Conservation (phyloP, 495 filamentous ascomycete species). For the Daldinia vernicosa region DNA sequence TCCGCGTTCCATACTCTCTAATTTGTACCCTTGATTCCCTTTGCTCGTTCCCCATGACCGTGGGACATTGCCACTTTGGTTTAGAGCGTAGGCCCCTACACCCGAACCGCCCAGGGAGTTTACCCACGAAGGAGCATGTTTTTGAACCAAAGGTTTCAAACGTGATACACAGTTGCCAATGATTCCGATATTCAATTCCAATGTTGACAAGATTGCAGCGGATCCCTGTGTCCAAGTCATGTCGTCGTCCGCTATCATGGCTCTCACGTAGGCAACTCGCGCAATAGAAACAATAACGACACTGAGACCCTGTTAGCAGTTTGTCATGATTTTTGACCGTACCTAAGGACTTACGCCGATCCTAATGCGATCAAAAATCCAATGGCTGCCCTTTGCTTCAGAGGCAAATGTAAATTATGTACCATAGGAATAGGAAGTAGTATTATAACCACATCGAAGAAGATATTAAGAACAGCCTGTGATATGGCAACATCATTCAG, state of each 20-base stretch:
- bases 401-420: constrained; percentile 1
- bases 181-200: constrained; percentile 21
- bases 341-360: constrained; percentile 6
- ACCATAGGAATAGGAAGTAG: constrained; percentile 16
- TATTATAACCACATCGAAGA: constrained; percentile 4
- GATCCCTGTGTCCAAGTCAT: constrained; percentile 14
- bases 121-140: constrained; percentile 3
- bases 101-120: background rate
- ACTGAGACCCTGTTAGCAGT: background rate
- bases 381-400: constrained; percentile 12
- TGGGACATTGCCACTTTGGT: background rate
- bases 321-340: background rate
- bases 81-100: background rate
- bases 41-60: constrained; percentile 7
- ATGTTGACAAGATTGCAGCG: constrained; percentile 4
- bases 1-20: background rate
- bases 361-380: constrained; percentile 8
- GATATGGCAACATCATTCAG: constrained; percentile 8
- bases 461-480: constrained; percentile 15
- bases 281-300: constrained; percentile 15
- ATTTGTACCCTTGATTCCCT: constrained; percentile 4
- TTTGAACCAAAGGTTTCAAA: constrained; percentile 7
- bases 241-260: constrained; percentile 6
- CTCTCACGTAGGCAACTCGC: constrained; percentile 11
- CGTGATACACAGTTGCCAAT: constrained; percentile 11